Conservation (phyloP, 164 flowering plant species). For the Piper longum region DNA sequence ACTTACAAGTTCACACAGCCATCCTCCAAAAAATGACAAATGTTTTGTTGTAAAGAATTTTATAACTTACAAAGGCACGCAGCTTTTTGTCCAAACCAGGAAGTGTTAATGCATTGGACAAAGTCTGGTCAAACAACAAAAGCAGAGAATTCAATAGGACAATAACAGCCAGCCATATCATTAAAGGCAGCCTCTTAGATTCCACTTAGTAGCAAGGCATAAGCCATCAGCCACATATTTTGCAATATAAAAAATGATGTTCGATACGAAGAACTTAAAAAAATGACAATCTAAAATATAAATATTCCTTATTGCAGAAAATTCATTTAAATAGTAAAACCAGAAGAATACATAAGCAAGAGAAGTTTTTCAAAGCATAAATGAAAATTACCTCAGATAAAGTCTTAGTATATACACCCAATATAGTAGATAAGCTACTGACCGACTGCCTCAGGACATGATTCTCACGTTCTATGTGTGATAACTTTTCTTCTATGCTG, state of each 20-base stretch:
- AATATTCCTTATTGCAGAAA: too few species aligned
- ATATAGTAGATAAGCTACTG: constrained; percentile 40
- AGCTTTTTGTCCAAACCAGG: constrained; percentile 34
- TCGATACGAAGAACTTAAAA: too few species aligned
- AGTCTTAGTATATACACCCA: constrained; percentile 36
- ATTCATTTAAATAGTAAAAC: too few species aligned
- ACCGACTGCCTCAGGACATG: constrained; percentile 73
- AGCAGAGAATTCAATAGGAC: not conserved
- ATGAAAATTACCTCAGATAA: constrained; percentile 39
- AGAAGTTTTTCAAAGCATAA: not conserved
- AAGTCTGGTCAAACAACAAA: constrained; percentile 35
- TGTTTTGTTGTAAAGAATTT: constrained; percentile 2
- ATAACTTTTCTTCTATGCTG: constrained; percentile 79
- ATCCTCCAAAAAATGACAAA: not conserved
- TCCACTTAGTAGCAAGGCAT: not conserved
- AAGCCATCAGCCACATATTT: too few species aligned
- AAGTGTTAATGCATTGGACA: constrained; percentile 31
- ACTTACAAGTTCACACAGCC: not conserved
- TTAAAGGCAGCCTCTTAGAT: too few species aligned
- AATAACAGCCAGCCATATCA: not conserved
- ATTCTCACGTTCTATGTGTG: constrained; percentile 68
- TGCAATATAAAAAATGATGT: too few species aligned
- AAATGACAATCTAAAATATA: too few species aligned
- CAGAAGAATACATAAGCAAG: too few species aligned
- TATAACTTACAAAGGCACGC: constrained; percentile 47